Percentiles rank a stretch among this genome's conserved stretches.
These are phyloP conservation scores for Primulina eburnea DNA, from an alignment of 257 asterid genomes.

Conservation along the genomic window DNA sequence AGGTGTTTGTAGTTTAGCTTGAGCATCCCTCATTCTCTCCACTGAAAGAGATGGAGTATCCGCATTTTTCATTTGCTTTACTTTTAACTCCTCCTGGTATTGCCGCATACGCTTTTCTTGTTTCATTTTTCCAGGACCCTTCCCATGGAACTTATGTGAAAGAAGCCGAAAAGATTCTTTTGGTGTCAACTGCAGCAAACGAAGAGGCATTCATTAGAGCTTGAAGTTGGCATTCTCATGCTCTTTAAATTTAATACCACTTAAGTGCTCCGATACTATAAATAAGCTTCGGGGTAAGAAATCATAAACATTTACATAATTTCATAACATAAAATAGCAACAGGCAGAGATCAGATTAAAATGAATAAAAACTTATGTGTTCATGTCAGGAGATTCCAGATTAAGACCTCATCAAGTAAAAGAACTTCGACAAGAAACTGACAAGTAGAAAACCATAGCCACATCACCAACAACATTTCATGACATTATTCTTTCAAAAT, in stretches of 20 bases:
- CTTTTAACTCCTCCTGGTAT: constrained; percentile 83
- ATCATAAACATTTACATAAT: not conserved
- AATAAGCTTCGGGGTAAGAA: not conserved
- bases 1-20: constrained; percentile 60
- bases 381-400: not conserved
- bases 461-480: not conserved
- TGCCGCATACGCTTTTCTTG: constrained; percentile 91
- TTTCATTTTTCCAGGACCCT: constrained; percentile 95
- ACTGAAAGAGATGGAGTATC: constrained; percentile 93
- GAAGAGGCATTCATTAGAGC: constrained; percentile 23
- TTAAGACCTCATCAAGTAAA: not conserved
- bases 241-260: constrained; percentile 14
- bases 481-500: not conserved
- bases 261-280: not conserved
- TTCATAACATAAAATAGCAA: not conserved
- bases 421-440: not conserved
- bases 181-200: constrained; percentile 72
- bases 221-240: not conserved
- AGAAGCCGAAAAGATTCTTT: constrained; percentile 86
- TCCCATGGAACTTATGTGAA: constrained; percentile 97
- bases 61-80: constrained; percentile 87
- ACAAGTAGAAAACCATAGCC: not conserved
- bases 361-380: not conserved
- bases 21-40: constrained; percentile 92
- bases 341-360: not conserved